Evolutionary conservation across 352 stramenopile genomes (phyloP).

Genomic region (Discostella stelligera): DNA sequence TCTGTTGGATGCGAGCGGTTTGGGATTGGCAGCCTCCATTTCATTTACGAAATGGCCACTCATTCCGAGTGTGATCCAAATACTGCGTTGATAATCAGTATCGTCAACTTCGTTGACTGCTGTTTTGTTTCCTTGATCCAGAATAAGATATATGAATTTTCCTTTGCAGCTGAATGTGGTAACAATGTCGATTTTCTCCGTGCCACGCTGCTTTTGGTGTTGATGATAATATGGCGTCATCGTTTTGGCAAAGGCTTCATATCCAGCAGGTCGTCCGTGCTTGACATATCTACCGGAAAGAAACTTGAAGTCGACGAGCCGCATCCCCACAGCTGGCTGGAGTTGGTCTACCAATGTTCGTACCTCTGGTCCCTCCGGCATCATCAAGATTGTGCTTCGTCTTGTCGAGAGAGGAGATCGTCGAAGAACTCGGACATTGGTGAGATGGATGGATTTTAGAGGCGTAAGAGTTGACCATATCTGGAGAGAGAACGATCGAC

Average conservation of each 20-base stretch:
- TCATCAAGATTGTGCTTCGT: conserved; percentile 62
- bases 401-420: conserved; percentile 16
- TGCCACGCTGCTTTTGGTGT: conserved; percentile 3
- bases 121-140: conserved; percentile 56
- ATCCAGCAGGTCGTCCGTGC: conserved; percentile 58
- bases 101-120: conserved; percentile 12
- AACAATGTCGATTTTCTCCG: conserved; percentile 54
- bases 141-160: conserved; percentile 81
- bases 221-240: conserved; percentile 50
- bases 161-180: conserved; percentile 71
- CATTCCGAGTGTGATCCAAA: conserved; percentile 83
- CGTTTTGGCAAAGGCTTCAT: conserved; percentile 71
- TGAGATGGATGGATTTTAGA: neutral
- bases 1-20: conserved; percentile 44
- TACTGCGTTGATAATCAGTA: conserved; percentile 70
- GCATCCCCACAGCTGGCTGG: conserved; percentile 62
- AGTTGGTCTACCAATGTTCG: conserved; percentile 74
- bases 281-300: conserved; percentile 73
- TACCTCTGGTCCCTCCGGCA: conserved; percentile 82
- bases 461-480: conserved; percentile 7
- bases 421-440: neutral
- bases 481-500: conserved; percentile 7
- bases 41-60: conserved; percentile 75
- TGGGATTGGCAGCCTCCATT: conserved; percentile 34
- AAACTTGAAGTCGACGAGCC: conserved; percentile 66